Conservation (phyloP, 2,329 filamentous ascomycete genomes). For the Colletotrichum neosansevieriae region DNA sequence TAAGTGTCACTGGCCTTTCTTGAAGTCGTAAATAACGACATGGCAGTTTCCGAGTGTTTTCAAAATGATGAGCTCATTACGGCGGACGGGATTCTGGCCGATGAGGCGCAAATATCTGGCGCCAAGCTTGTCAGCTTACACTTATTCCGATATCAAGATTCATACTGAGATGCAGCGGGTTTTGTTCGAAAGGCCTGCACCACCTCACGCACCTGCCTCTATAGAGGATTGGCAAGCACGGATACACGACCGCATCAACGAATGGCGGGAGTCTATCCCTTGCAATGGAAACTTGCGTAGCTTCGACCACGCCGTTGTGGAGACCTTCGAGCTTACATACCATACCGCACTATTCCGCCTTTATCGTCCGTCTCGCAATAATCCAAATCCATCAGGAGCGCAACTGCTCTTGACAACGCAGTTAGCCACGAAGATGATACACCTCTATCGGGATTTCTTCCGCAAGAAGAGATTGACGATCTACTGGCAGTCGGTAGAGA, state of each 20-base stretch:
- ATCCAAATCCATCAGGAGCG: neutral
- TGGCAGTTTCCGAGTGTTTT: neutral
- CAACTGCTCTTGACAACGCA: neutral
- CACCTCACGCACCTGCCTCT: neutral
- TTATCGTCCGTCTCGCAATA: neutral
- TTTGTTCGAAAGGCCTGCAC: neutral
- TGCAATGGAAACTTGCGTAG: neutral
- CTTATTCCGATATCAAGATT: conserved; percentile 1
- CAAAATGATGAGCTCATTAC: neutral
- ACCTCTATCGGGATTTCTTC: conserved; percentile 1
- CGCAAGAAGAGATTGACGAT: conserved; percentile 1
- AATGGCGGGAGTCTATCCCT: neutral
- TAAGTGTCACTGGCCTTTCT: neutral
- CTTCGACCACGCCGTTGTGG: neutral
- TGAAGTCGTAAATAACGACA: neutral
- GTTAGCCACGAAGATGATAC: conserved; percentile 6
- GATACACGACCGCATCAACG: neutral
- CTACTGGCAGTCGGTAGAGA: conserved; percentile 8
- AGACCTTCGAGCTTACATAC: conserved; percentile 7
- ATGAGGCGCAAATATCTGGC: neutral
- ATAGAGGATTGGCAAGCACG: neutral
- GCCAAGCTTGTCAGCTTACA: conserved; percentile 6
- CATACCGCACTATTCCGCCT: conserved; percentile 1
- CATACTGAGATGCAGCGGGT: conserved; percentile 2
- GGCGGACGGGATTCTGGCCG: neutral